Evolutionary conservation across 139 green algal genomes (phyloP).

Genomic region (Gonium pectorale): DNA sequence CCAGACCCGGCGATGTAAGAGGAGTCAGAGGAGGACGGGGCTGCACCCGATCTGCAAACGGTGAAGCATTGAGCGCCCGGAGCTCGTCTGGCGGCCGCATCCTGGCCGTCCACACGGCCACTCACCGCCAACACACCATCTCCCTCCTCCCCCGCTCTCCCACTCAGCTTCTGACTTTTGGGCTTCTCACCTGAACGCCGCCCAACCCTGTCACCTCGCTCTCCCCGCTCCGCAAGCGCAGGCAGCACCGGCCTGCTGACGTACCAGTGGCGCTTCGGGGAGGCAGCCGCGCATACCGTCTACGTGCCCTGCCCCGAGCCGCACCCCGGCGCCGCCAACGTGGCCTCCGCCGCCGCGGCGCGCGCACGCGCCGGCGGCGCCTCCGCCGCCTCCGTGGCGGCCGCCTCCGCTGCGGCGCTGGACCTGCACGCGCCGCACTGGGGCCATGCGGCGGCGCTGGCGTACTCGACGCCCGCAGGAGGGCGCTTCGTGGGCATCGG

Average conservation of each 20-base stretch:
- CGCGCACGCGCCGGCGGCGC: background rate
- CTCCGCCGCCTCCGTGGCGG: background rate
- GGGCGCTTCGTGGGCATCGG: slow-evolving; percentile 79
- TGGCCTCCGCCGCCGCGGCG: background rate
- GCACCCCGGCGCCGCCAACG: background rate
- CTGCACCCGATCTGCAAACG: too few species aligned
- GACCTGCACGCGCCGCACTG: slow-evolving; percentile 32
- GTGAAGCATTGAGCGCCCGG: too few species aligned
- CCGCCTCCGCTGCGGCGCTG: background rate
- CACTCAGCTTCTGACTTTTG: too few species aligned
- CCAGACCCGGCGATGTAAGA: too few species aligned
- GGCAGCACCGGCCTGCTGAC: slow-evolving; percentile 1
- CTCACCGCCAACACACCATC: too few species aligned
- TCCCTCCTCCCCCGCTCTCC: too few species aligned
- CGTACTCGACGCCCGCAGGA: slow-evolving; percentile 73
- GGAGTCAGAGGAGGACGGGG: too few species aligned
- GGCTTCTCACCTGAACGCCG: too few species aligned
- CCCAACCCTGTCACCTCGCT: too few species aligned
- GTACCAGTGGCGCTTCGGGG: slow-evolving; percentile 35
- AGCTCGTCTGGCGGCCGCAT: too few species aligned
- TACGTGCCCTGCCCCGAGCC: slow-evolving; percentile 41
- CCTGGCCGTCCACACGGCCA: too few species aligned
- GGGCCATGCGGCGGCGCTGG: slow-evolving; percentile 55
- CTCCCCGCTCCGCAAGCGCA: background rate
- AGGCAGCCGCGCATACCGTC: background rate